Base-by-base conservation (phyloP, 345 rosid species). In the Eucalyptus pauciflora region DNA sequence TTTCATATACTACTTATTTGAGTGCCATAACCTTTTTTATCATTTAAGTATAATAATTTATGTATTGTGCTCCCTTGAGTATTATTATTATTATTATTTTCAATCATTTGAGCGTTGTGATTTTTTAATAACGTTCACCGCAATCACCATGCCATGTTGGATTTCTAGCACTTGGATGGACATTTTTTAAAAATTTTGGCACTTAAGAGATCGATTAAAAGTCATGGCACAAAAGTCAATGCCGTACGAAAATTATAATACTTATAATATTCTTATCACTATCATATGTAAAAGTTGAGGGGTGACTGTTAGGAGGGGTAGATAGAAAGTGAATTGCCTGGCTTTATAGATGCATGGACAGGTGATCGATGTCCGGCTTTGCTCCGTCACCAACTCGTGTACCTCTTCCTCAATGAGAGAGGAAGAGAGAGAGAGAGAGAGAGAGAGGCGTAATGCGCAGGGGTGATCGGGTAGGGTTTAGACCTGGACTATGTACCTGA, bases 201-300 rank as follows among this genome's bases (percentile, higher is more conserved):
- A 4, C 13, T 56, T 56, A 0, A 56, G 1, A 0, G 3, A 24
- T 56, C 0, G 29, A 24, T 56, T 9, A 56, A 22, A 56, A 22
- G 5, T 56, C 24, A 56, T 56, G 62, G 1, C 5, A 56, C 1
- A 5, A 2, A 56, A 24, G 1, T 2, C 0, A 22, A 22, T 1
- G 3, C 2, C 6, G 2, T 2, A 2, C 1, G 3, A 4, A 24
- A 56, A 24, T 56, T 9, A 24, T 56, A 24, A 56, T 1, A 10
- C 4, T 56, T 56, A 56, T 4, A 10, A 56, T 24, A 2, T 56
- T 2, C 2, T 24, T 56, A 22, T 22, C 13, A 9, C 13, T 4
- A 0, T 24, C 6, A 0, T 0, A 0, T 64, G 33, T 7, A n/a
- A 33, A n/a, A 64, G 41, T 14, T 64, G 20, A 6, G 5, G 41